Base-by-base conservation (phyloP, 805 yeast genomes). In the Yarrowia sp. region DNA sequence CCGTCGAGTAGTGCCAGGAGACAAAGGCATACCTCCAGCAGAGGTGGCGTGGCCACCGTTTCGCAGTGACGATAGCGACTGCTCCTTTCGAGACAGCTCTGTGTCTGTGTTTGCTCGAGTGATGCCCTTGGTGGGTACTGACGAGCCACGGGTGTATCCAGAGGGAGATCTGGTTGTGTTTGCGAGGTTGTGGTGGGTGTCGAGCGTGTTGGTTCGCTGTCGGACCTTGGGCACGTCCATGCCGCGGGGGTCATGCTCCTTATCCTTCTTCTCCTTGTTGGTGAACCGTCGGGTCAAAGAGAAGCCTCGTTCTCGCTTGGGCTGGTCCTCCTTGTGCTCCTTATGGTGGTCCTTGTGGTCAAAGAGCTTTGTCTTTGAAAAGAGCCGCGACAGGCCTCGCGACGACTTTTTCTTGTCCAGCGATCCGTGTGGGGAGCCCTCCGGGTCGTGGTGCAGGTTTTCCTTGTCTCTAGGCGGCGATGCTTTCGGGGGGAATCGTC, bases 361-460 rank as follows among this genome's bases (percentile, higher is more conserved):
- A 4, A 58, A 58, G 43, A 58, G 51, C 28, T 58, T 58, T 6
- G 64, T 58, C n/a, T 58, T 50, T 5, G 65, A 63, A 13, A 63
- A 53, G 22, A 63, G 64, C 13, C 64, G 39, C 5, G 65, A 63
- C 14, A 63, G 47, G 14, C 65, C 65, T 2, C 64, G 32, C n/a
- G 50, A 35, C 33, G 51, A 43, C 35, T 58, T 58, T n/a, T 58
- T 58, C 22, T 44, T 47, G 13, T 58, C 64, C n/a, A 58, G 31
- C 22, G 64, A 58, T n/a, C 42, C 42, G 50, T 43, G 55, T 8
- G 55, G 41, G n/a, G 55, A 48, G 15, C 8, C 14, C 18, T 33
- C 14, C 33, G 14, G 39, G 4, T n/a, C 18, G 18, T 33, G 41
- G 42, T 55, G 61, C 28, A 28, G 9, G 47, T 55, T 55, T 17